A percentile compares a stretch with the other conserved stretches of the same genome.
Conservation (phyloP, 192 early-diverging fungal genomes). For the Spizellomyces punctatus region DNA sequence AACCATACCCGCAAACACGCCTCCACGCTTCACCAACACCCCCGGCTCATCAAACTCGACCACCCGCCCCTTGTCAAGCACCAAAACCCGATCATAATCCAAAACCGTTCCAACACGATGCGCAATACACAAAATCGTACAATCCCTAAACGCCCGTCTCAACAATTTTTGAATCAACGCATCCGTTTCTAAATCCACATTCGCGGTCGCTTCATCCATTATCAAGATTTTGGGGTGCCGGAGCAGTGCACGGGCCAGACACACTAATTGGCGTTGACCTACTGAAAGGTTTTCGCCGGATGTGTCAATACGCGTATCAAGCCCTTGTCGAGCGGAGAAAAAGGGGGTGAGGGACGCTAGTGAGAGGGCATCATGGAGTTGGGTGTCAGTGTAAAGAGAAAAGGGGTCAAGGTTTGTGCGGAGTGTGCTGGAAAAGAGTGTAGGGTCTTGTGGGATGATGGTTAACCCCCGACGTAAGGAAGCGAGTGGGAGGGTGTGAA, state of each 20-base stretch:
- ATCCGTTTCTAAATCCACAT: constrained; percentile 60
- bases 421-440: constrained; percentile 53
- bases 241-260: constrained; percentile 58
- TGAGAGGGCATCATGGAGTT: constrained; percentile 48
- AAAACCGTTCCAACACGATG: constrained; percentile 8
- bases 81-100: constrained; percentile 68
- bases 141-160: constrained; percentile 38
- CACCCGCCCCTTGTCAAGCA: constrained; percentile 75
- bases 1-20: too few relatives aligned
- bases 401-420: constrained; percentile 71
- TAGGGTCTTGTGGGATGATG: constrained; percentile 62
- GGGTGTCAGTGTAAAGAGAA: constrained; percentile 40
- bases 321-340: constrained; percentile 48
- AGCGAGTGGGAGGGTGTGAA: constrained; percentile 41
- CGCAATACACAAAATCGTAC: constrained; percentile 26
- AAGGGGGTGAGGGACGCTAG: constrained; percentile 38
- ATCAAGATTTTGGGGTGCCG: constrained; percentile 50
- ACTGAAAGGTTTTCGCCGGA: constrained; percentile 86
- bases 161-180: constrained; percentile 71
- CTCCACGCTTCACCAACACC: constrained; percentile 36
- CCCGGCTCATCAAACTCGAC: constrained; percentile 83
- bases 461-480: constrained; percentile 36
- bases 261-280: constrained; percentile 69
- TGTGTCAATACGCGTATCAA: constrained; percentile 70
- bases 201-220: constrained; percentile 25